These are phyloP conservation scores for Ogataea wickerhamii DNA, from an alignment of 805 yeast genomes.

Conservation along the genomic window DNA sequence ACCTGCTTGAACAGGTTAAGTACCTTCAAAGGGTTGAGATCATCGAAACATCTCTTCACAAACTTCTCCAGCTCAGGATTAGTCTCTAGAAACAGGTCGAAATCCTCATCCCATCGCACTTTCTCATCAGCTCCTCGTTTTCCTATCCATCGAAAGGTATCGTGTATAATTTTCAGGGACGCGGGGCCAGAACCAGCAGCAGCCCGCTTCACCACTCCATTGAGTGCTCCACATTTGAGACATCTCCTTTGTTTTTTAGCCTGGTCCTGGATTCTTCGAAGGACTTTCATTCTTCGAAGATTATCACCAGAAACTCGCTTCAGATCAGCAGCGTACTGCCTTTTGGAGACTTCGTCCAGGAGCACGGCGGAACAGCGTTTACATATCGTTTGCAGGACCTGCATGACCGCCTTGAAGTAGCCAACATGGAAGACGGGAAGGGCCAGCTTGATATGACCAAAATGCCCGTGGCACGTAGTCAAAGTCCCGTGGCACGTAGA, in stretches of 20 bases:
- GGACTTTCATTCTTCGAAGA: conserved; percentile 82
- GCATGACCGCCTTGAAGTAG: conserved; percentile 86
- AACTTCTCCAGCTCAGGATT: conserved; percentile 89
- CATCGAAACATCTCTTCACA: conserved; percentile 84
- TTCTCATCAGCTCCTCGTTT: conserved; percentile 85
- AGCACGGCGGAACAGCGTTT: conserved; percentile 80
- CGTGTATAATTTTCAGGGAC: conserved; percentile 91
- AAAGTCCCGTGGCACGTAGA: conserved; percentile 86
- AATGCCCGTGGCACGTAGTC: conserved; percentile 97
- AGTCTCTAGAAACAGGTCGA: conserved; percentile 65
- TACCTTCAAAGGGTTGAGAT: conserved; percentile 88
- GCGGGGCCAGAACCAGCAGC: conserved; percentile 91
- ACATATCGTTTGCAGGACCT: conserved; percentile 86
- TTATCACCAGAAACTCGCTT: conserved; percentile 88
- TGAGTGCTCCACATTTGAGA: conserved; percentile 77
- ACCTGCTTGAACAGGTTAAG: conserved; percentile 84
- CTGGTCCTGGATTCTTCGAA: conserved; percentile 82
- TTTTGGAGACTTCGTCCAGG: conserved; percentile 66
- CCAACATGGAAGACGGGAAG: conserved; percentile 98
- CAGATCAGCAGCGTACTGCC: conserved; percentile 70
- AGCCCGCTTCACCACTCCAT: conserved; percentile 97
- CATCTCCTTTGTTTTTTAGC: conserved; percentile 95
- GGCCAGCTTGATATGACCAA: conserved; percentile 91
- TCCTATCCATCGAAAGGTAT: conserved; percentile 93
- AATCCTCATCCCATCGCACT: conserved; percentile 80